Percentiles rank a stretch among this genome's conserved stretches.
These are phyloP conservation scores for Eucalyptus marginata DNA, from an alignment of 345 rosid genomes.

Conservation along the genomic window DNA sequence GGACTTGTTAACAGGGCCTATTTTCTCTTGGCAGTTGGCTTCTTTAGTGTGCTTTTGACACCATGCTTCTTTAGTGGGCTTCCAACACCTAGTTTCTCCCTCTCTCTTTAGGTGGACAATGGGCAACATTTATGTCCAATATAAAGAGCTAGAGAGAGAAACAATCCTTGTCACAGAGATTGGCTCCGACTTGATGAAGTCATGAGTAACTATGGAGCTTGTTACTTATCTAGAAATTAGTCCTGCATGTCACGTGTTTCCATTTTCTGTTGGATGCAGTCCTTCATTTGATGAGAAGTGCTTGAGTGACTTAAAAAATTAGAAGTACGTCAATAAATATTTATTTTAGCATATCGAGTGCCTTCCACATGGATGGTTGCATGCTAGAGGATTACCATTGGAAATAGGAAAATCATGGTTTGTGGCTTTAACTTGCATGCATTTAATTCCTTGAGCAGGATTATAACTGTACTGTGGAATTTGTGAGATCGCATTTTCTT, in stretches of 20 bases:
- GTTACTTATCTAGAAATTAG: neutral
- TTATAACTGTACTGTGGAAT: constrained; percentile 71
- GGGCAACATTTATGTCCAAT: neutral
- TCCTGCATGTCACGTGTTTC: neutral
- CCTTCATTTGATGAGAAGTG: neutral
- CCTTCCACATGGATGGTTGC: neutral
- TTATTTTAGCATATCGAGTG: neutral
- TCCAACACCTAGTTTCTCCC: neutral
- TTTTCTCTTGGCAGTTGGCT: neutral
- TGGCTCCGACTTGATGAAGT: neutral
- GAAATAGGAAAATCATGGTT: neutral
- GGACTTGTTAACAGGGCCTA: neutral
- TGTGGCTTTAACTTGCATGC: neutral
- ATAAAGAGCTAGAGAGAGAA: neutral
- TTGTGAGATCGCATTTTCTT: constrained; percentile 94
- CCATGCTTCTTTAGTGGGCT: neutral
- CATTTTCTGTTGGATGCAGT: neutral
- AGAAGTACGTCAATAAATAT: neutral
- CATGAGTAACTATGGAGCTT: neutral
- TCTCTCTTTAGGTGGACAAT: neutral
- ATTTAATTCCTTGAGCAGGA: constrained; percentile 37
- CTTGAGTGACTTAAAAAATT: neutral
- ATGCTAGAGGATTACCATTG: neutral
- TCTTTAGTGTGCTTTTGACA: neutral
- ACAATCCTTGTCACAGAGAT: neutral